Evolutionary conservation across 768 basidiomycete species (phyloP).

Genomic region (Fibroporia radiculosa): DNA sequence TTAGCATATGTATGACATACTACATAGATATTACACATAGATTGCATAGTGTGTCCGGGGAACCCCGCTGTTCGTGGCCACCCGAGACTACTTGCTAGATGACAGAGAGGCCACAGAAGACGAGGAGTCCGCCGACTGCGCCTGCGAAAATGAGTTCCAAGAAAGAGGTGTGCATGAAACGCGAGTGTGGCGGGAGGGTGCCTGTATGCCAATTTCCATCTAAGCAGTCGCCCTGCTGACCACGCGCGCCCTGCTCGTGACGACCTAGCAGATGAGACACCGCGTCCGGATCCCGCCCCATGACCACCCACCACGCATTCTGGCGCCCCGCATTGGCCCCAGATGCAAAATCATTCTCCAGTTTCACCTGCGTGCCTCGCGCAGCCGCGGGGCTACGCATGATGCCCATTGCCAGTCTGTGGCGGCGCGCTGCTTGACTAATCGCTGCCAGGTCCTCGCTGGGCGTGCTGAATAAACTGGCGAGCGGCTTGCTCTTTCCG

Average conservation of each 20-base stretch:
- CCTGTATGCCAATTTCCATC: constrained; percentile 7
- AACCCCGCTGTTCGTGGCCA: not conserved
- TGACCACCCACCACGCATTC: constrained; percentile 27
- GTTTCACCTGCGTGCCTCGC: constrained; percentile 8
- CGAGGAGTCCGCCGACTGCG: constrained; percentile 14
- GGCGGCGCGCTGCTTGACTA: constrained; percentile 18
- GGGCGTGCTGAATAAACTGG: constrained; percentile 23
- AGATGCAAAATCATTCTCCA: constrained; percentile 7
- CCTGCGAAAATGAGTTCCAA: constrained; percentile 15
- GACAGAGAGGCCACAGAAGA: constrained; percentile 7
- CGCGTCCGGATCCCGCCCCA: constrained; percentile 21
- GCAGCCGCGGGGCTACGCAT: constrained; percentile 11
- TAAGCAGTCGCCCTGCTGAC: constrained; percentile 7
- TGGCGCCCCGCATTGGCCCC: constrained; percentile 9
- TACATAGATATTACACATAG: constrained; percentile 5
- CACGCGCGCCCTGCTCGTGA: constrained; percentile 14
- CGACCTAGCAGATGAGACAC: constrained; percentile 22
- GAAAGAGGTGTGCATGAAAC: constrained; percentile 9
- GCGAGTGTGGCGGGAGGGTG: constrained; percentile 11
- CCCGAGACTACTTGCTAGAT: not conserved
- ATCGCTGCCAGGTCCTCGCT: constrained; percentile 19
- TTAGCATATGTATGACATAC: not conserved
- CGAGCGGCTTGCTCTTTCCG: constrained; percentile 19
- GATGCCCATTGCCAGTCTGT: constrained; percentile 23
- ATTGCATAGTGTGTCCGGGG: not conserved